A percentile compares a stretch with the other conserved stretches of the same genome.
Evolutionary conservation across 2,329 filamentous ascomycete species (phyloP).

Genomic region (Elsinoe ampelina): DNA sequence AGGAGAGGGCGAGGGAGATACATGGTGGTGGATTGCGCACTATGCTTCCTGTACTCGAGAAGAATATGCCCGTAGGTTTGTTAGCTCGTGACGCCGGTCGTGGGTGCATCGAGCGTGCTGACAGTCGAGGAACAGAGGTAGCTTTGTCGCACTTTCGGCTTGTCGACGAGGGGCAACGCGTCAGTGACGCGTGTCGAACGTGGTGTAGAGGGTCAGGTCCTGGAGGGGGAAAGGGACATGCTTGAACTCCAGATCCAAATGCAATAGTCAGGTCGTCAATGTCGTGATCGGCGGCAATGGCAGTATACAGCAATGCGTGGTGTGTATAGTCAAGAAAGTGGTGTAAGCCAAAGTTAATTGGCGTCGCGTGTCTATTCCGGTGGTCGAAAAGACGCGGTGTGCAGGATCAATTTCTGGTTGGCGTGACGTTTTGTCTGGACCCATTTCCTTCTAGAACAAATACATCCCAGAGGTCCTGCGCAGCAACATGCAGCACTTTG

Average conservation of each 20-base stretch:
- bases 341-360: conserved; percentile 6
- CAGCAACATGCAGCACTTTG: neutral
- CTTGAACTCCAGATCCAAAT: neutral
- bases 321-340: conserved; percentile 4
- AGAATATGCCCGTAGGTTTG: too few species aligned
- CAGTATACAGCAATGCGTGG: neutral
- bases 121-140: too few species aligned
- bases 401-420: neutral
- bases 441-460: neutral
- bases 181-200: neutral
- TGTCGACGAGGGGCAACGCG: neutral
- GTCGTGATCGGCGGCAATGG: neutral
- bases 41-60: too few species aligned
- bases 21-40: conserved; percentile 55
- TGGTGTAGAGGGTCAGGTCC: neutral
- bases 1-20: conserved; percentile 87
- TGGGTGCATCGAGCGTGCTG: neutral
- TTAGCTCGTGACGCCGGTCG: neutral
- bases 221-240: neutral
- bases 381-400: neutral
- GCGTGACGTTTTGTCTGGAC: neutral
- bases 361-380: neutral
- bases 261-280: neutral
- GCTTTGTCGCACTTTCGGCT: neutral
- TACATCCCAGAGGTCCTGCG: neutral